phyloP scores from a whole-genome alignment of 1,284 basidiomycete species.

The Irpex sp. region DNA sequence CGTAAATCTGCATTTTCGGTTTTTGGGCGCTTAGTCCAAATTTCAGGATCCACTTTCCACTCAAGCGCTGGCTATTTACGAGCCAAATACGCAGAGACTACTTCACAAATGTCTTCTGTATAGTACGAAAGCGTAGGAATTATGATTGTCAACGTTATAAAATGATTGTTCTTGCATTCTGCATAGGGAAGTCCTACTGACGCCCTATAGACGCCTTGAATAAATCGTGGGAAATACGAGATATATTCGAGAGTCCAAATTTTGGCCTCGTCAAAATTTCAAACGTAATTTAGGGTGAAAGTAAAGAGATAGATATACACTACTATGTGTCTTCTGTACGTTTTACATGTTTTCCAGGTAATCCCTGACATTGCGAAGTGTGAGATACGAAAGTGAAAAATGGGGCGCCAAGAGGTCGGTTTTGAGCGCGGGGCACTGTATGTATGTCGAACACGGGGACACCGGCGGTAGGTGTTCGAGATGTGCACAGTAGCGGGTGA shows the following conservation, averaged over 20 bases:
- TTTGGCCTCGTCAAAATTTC: background rate
- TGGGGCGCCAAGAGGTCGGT: constrained; percentile 2
- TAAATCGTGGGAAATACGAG: too few relatives aligned
- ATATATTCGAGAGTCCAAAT: too few relatives aligned
- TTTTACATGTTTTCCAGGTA: background rate
- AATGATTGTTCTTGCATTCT: too few relatives aligned
- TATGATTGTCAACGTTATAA: too few relatives aligned
- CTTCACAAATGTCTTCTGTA: too few relatives aligned
- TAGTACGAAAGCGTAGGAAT: too few relatives aligned
- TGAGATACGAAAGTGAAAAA: background rate
- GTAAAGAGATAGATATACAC: background rate
- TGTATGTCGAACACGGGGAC: background rate
- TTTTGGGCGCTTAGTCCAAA: too few relatives aligned
- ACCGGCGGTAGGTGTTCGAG: background rate
- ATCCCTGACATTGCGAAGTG: background rate
- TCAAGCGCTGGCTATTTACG: too few relatives aligned
- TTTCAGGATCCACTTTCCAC: too few relatives aligned
- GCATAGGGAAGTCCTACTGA: too few relatives aligned
- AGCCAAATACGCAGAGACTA: too few relatives aligned
- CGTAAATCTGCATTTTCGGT: background rate
- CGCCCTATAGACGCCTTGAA: too few relatives aligned
- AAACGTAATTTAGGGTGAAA: background rate
- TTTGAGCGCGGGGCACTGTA: background rate
- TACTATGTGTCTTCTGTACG: background rate
- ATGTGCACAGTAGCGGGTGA: background rate